These are phyloP conservation scores for Pseudomonodictys pantanalensis DNA, from an alignment of 495 filamentous ascomycete species.

Conservation along the genomic window DNA sequence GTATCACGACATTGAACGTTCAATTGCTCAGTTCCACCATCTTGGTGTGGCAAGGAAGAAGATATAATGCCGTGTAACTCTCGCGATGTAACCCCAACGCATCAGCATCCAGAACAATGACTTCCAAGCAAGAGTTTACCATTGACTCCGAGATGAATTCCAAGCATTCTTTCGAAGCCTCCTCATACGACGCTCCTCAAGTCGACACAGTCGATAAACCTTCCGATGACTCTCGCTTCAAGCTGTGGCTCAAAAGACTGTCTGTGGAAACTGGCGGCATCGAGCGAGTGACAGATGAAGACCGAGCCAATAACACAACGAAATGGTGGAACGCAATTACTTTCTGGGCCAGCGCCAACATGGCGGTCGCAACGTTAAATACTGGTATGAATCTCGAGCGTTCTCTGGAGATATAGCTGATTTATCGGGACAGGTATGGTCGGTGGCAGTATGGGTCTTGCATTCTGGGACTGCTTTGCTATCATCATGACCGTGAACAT, in stretches of 20 bases:
- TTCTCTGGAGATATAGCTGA: no score
- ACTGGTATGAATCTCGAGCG: no score
- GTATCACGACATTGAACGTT: slow-evolving; percentile 6
- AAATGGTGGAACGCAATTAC: slow-evolving; percentile 30
- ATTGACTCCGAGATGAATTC: slow-evolving; percentile 17
- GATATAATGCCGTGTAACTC: neutral
- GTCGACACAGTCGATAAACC: neutral
- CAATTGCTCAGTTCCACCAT: neutral
- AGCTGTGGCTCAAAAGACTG: slow-evolving; percentile 19
- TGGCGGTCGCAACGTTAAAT: slow-evolving; percentile 29
- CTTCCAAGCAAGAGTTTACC: slow-evolving; percentile 7
- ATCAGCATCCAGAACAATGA: slow-evolving; percentile 2
- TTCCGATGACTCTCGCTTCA: neutral
- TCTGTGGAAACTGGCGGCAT: slow-evolving; percentile 27
- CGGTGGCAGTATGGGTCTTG: slow-evolving; percentile 23
- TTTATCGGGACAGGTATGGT: no score
- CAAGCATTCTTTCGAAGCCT: slow-evolving; percentile 9
- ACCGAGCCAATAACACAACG: slow-evolving; percentile 11
- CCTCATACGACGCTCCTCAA: neutral
- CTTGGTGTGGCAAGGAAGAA: neutral
- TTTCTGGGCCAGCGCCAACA: slow-evolving; percentile 32
- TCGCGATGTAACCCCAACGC: neutral
- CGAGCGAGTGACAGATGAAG: slow-evolving; percentile 28
- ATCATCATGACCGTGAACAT: slow-evolving; percentile 30
- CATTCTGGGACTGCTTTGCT: slow-evolving; percentile 32